phyloP scores from a whole-genome alignment of 352 stramenopile species.

The Phytophthora sansomeana region DNA sequence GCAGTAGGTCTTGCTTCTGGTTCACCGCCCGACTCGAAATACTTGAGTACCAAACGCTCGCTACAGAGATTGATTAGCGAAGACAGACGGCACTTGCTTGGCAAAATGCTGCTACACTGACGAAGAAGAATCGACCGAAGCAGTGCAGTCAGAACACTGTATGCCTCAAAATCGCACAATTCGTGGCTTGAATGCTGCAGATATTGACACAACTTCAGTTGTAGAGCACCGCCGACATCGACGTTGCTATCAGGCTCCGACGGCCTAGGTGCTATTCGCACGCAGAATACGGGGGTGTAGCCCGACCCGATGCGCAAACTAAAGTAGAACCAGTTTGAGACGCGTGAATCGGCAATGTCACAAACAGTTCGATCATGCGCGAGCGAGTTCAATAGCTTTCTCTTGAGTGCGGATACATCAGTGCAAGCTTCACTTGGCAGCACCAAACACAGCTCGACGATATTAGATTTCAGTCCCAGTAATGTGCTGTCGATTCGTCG shows the following conservation, averaged over 20 bases:
- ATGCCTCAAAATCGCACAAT: conserved; percentile 38
- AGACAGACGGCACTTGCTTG: conserved; percentile 24
- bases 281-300: conserved; percentile 37
- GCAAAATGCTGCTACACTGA: conserved; percentile 16
- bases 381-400: conserved; percentile 24
- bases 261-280: conserved; percentile 27
- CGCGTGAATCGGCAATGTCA: conserved; percentile 15
- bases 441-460: conserved; percentile 43
- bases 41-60: conserved; percentile 42
- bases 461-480: conserved; percentile 27
- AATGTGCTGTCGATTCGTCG: conserved; percentile 52
- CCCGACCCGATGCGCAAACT: conserved; percentile 22
- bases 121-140: conserved; percentile 40
- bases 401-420: conserved; percentile 12
- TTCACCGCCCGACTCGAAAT: conserved; percentile 20
- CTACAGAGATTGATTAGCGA: conserved; percentile 38
- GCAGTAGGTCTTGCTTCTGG: conserved; percentile 10
- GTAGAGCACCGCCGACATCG: conserved; percentile 3
- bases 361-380: conserved; percentile 3
- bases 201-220: conserved; percentile 33
- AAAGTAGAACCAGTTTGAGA: conserved; percentile 40
- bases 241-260: not conserved
- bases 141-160: conserved; percentile 36
- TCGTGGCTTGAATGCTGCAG: conserved; percentile 18
- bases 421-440: conserved; percentile 11